A percentile compares a stretch with the other conserved stretches of the same genome.
phyloP scores from a whole-genome alignment of 345 rosid species.

The Theobroma cacao region DNA sequence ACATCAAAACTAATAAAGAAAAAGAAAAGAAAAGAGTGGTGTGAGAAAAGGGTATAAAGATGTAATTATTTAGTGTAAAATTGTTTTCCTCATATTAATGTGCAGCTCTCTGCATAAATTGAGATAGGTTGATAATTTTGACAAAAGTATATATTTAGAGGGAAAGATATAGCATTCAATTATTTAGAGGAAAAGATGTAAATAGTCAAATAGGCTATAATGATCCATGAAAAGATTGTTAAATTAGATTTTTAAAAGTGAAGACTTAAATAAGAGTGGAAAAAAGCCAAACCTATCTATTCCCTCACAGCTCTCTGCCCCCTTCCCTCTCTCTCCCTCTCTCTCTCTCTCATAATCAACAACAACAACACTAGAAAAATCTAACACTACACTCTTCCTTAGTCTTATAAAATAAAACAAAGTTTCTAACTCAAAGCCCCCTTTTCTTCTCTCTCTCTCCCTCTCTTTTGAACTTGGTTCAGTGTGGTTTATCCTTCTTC shows the following conservation, averaged over 20 bases:
- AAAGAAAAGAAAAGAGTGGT: too few species aligned
- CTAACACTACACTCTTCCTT: not conserved
- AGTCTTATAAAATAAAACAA: not conserved
- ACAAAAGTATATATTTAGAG: not conserved
- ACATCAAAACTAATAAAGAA: not conserved
- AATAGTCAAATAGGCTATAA: too few species aligned
- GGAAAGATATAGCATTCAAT: not conserved
- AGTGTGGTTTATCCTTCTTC: not conserved
- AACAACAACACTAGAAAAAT: not conserved
- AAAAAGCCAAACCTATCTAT: slow-evolving; percentile 9
- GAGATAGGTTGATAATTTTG: not conserved
- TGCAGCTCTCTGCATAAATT: not conserved
- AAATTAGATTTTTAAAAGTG: not conserved
- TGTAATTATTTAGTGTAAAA: too few species aligned
- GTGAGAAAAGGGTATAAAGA: too few species aligned
- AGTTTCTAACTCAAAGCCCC: not conserved
- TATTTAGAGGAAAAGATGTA: too few species aligned
- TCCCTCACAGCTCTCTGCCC: not conserved
- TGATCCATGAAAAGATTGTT: not conserved
- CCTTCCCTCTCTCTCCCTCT: not conserved
- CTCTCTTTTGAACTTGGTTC: not conserved
- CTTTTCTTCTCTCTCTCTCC: not conserved
- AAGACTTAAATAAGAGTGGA: not conserved
- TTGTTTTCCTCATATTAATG: too few species aligned
- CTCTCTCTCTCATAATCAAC: not conserved